Conservation (phyloP, 176 grass and related monocot genomes). For the Aegilops longissima region DNA sequence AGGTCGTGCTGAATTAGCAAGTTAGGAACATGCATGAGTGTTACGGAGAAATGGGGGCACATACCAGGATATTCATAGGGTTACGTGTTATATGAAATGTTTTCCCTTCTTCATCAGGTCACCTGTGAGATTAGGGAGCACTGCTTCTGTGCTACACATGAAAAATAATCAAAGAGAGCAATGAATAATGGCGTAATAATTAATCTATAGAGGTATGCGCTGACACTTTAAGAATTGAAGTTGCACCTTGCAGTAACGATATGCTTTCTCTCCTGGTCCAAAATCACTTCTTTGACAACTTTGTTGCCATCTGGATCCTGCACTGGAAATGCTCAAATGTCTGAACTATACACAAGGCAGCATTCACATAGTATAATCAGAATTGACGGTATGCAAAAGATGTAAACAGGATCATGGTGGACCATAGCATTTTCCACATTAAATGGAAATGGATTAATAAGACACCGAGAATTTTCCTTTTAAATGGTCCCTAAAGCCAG, state of each 20-base stretch:
- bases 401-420: neutral
- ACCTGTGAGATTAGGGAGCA: slow-evolving; percentile 55
- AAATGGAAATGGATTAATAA: neutral
- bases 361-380: neutral
- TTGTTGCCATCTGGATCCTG: slow-evolving; percentile 91
- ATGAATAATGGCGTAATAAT: neutral
- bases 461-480: neutral
- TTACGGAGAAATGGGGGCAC: neutral
- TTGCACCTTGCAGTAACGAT: slow-evolving; percentile 89
- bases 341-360: slow-evolving; percentile 8
- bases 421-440: neutral
- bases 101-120: slow-evolving; percentile 94
- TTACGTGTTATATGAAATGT: slow-evolving; percentile 92
- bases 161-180: neutral
- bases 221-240: slow-evolving; percentile 24
- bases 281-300: slow-evolving; percentile 77
- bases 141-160: slow-evolving; percentile 85
- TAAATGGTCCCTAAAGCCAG: neutral
- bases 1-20: neutral
- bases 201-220: slow-evolving; percentile 1
- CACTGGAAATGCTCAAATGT: slow-evolving; percentile 14
- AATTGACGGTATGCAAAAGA: neutral
- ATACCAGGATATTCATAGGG: slow-evolving; percentile 89
- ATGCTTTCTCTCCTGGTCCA: slow-evolving; percentile 71
- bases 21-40: neutral